Conservation (phyloP, 306 rosid genomes). For the Castanea crenata region DNA sequence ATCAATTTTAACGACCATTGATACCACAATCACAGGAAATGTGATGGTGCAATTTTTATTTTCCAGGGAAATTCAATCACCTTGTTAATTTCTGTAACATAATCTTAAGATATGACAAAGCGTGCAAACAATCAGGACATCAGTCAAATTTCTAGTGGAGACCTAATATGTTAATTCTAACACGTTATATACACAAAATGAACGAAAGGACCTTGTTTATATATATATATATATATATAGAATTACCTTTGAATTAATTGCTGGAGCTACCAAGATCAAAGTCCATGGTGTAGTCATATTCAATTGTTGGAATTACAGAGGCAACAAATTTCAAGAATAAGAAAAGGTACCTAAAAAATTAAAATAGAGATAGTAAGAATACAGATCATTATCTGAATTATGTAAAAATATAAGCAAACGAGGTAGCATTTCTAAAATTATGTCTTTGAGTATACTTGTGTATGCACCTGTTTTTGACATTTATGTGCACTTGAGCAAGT, state of each 20-base stretch:
- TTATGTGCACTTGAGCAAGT: background rate
- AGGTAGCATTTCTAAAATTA: background rate
- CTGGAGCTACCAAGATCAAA: constrained; percentile 94
- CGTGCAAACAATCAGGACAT: background rate
- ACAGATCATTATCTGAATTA: background rate
- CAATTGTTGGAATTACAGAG: constrained; percentile 94
- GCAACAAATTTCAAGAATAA: constrained; percentile 93
- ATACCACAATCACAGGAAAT: too few species aligned
- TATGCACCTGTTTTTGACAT: background rate
- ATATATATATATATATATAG: background rate
- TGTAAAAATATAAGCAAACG: background rate
- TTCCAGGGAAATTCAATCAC: background rate
- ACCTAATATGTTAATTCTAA: background rate
- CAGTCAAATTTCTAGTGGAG: background rate
- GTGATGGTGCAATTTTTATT: background rate
- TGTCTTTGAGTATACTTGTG: background rate
- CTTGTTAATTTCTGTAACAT: background rate
- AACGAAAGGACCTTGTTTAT: background rate
- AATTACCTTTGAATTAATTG: constrained; percentile 47
- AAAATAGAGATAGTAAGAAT: background rate
- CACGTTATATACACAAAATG: background rate
- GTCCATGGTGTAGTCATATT: constrained; percentile 98
- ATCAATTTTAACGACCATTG: too few species aligned
- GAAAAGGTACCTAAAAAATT: constrained; percentile 73
- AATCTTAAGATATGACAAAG: background rate